Evolutionary conservation across 129 eudicot genomes (phyloP).

Genomic region (Artemisia annua): DNA sequence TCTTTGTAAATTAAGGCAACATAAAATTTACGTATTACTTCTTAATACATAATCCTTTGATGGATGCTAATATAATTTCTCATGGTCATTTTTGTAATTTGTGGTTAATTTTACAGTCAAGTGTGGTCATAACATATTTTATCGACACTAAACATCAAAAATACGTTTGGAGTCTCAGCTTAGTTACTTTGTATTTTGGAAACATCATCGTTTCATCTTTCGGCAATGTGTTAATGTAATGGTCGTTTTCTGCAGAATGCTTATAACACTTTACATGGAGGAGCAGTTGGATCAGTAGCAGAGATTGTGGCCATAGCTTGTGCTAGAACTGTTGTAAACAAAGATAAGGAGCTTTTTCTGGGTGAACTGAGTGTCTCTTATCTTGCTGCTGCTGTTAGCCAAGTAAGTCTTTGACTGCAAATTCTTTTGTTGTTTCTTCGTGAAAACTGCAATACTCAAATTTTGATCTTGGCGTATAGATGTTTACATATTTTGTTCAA

Average conservation of each 20-base stretch:
- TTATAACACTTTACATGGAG: conserved; percentile 89
- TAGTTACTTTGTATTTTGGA: background rate
- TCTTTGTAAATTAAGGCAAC: too few species aligned
- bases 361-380: conserved; percentile 75
- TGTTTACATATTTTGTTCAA: background rate
- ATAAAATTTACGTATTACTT: too few species aligned
- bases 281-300: conserved; percentile 77
- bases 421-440: background rate
- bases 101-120: too few species aligned
- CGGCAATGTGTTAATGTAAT: background rate
- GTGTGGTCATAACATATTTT: too few species aligned
- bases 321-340: conserved; percentile 84
- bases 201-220: background rate
- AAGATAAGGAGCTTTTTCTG: conserved; percentile 78
- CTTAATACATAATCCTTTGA: too few species aligned
- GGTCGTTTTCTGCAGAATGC: conserved; percentile 44
- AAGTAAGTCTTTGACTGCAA: conserved; percentile 46
- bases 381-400: conserved; percentile 66
- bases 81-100: too few species aligned
- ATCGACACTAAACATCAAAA: too few species aligned
- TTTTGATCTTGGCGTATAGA: background rate
- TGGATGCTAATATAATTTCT: too few species aligned
- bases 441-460: background rate
- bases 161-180: background rate
- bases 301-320: conserved; percentile 71